Evolutionary conservation across 441 rosid species (phyloP).

Genomic region (Raphanus hybrid): DNA sequence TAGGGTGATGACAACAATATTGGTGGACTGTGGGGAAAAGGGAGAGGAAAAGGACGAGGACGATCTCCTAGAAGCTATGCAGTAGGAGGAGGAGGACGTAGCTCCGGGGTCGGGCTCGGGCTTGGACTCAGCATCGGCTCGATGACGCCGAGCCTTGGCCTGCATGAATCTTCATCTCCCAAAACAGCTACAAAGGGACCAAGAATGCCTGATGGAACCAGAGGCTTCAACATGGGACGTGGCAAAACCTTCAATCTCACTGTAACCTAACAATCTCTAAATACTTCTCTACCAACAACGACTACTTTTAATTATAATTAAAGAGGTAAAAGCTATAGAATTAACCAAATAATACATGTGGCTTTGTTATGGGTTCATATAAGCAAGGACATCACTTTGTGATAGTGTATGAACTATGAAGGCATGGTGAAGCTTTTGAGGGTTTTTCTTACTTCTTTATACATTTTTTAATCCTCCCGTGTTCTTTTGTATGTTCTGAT

Average conservation of each 20-base stretch:
- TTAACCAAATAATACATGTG: conserved; percentile 39
- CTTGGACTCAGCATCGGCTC: conserved; percentile 47
- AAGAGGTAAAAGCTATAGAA: conserved; percentile 2
- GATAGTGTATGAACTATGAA: conserved; percentile 3
- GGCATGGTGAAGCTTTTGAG: conserved; percentile 24
- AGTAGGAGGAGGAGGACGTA: conserved; percentile 49
- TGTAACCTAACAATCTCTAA: conserved; percentile 32
- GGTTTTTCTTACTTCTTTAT: background rate
- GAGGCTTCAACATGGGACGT: conserved; percentile 92
- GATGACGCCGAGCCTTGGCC: conserved; percentile 47
- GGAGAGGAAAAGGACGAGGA: conserved; percentile 63
- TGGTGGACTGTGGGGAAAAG: conserved; percentile 55
- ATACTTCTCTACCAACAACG: conserved; percentile 4
- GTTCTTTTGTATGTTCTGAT: conserved; percentile 24
- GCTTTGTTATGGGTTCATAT: conserved; percentile 25
- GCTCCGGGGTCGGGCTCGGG: conserved; percentile 48
- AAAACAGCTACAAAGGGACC: conserved; percentile 65
- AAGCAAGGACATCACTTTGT: conserved; percentile 12
- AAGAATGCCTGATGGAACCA: conserved; percentile 92
- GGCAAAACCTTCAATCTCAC: conserved; percentile 64
- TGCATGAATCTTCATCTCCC: conserved; percentile 47
- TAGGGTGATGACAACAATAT: conserved; percentile 60
- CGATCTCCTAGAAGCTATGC: conserved; percentile 59
- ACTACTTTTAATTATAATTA: conserved; percentile 7
- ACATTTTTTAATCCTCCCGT: background rate